A percentile compares a stretch with the other conserved stretches of the same genome.
phyloP scores from a whole-genome alignment of 2,329 filamentous ascomycete genomes.

The Calonectria naviculata region DNA sequence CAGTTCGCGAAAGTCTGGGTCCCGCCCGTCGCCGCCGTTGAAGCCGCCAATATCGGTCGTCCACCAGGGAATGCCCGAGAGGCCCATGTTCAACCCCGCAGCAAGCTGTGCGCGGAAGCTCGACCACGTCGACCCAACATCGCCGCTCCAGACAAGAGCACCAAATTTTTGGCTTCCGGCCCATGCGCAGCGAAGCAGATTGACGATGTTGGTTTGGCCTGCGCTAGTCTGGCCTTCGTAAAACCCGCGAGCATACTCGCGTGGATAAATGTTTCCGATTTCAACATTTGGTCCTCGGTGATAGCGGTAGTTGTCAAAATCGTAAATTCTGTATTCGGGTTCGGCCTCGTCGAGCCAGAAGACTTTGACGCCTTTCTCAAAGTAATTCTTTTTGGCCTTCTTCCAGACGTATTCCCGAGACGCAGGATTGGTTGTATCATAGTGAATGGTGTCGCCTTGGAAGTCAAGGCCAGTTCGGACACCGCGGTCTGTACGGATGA shows the following conservation, averaged over 20 bases:
- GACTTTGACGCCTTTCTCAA: conserved; percentile 68
- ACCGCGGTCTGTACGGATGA: conserved; percentile 71
- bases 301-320: conserved; percentile 72
- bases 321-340: conserved; percentile 72
- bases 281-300: conserved; percentile 47
- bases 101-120: conserved; percentile 70
- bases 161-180: conserved; percentile 70
- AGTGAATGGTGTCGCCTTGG: conserved; percentile 68
- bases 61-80: conserved; percentile 75
- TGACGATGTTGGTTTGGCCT: conserved; percentile 68
- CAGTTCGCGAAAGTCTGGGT: conserved; percentile 68
- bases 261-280: conserved; percentile 70
- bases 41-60: conserved; percentile 79
- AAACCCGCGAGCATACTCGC: conserved; percentile 68
- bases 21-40: conserved; percentile 70
- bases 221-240: conserved; percentile 66
- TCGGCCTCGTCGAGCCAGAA: conserved; percentile 80
- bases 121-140: conserved; percentile 73
- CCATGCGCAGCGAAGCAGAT: conserved; percentile 63
- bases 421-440: conserved; percentile 72
- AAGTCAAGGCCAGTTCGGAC: conserved; percentile 69
- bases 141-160: conserved; percentile 74
- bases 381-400: conserved; percentile 70
- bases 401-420: conserved; percentile 70
- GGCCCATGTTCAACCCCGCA: conserved; percentile 73